These are phyloP conservation scores for Diaporthe velutina DNA, from an alignment of 2,329 filamentous ascomycete genomes.

Conservation along the genomic window DNA sequence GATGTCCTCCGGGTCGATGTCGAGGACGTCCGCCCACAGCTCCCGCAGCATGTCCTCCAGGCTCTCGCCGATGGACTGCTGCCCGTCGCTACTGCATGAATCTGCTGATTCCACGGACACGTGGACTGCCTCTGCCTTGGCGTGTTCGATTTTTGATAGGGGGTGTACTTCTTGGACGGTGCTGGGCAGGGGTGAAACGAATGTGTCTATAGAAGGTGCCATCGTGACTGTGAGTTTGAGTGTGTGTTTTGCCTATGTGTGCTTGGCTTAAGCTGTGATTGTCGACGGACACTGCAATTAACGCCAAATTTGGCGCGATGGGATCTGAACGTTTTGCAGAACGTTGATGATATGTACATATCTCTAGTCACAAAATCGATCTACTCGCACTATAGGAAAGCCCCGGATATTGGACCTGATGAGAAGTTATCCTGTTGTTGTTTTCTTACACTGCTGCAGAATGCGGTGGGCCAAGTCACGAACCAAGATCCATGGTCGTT, in stretches of 20 bases:
- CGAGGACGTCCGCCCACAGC: background rate
- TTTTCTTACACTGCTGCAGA: background rate
- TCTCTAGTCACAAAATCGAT: background rate
- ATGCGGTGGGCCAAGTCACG: background rate
- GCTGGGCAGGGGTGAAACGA: background rate
- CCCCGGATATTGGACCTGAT: background rate
- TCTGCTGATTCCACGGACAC: background rate
- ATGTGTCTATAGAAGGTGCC: constrained; percentile 12
- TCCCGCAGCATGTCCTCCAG: background rate
- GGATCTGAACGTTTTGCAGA: background rate
- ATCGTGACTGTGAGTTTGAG: background rate
- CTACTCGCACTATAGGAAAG: background rate
- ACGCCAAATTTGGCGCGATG: background rate
- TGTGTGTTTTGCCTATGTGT: background rate
- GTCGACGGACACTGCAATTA: background rate
- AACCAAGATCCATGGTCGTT: background rate
- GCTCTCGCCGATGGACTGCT: background rate
- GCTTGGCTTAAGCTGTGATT: constrained; percentile 1
- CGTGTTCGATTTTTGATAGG: background rate
- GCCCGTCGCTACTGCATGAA: background rate
- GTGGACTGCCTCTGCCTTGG: background rate
- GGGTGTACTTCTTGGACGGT: background rate
- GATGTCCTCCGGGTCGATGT: constrained; percentile 4
- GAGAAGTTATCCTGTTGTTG: background rate
- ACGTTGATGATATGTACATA: background rate